phyloP scores from a whole-genome alignment of 768 basidiomycete genomes.

The Psilocybe cyanescens region DNA sequence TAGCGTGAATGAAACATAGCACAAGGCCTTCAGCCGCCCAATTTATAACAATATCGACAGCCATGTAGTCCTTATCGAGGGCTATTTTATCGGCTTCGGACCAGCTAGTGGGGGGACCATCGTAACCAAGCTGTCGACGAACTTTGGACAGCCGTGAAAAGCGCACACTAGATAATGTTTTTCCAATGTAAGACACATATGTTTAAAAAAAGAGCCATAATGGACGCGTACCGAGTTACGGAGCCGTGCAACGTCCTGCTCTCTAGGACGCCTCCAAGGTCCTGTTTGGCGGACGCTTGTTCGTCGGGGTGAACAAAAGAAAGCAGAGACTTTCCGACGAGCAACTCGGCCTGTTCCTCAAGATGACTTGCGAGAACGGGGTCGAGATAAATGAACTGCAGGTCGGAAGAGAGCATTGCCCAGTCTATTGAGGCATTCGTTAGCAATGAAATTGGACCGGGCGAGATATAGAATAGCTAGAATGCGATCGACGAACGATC shows the following conservation, averaged over 20 bases:
- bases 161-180: slow-evolving; percentile 58
- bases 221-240: slow-evolving; percentile 64
- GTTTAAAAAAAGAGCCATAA: slow-evolving; percentile 9
- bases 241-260: slow-evolving; percentile 81
- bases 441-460: slow-evolving; percentile 21
- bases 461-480: slow-evolving; percentile 26
- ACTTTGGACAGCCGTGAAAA: slow-evolving; percentile 78
- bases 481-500: slow-evolving; percentile 42
- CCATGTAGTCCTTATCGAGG: slow-evolving; percentile 78
- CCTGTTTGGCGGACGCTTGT: slow-evolving; percentile 70
- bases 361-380: slow-evolving; percentile 78
- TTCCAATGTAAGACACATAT: slow-evolving; percentile 19
- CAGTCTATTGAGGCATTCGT: slow-evolving; percentile 58
- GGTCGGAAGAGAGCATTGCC: slow-evolving; percentile 76
- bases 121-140: slow-evolving; percentile 72
- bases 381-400: slow-evolving; percentile 83
- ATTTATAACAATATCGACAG: slow-evolving; percentile 88
- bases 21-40: slow-evolving; percentile 88
- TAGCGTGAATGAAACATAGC: slow-evolving; percentile 87
- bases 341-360: slow-evolving; percentile 64
- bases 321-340: slow-evolving; percentile 74
- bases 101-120: slow-evolving; percentile 58
- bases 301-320: slow-evolving; percentile 88
- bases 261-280: slow-evolving; percentile 75
- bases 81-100: slow-evolving; percentile 69